Conservation (phyloP, 2,329 filamentous ascomycete genomes). For the Calonectria montana region DNA sequence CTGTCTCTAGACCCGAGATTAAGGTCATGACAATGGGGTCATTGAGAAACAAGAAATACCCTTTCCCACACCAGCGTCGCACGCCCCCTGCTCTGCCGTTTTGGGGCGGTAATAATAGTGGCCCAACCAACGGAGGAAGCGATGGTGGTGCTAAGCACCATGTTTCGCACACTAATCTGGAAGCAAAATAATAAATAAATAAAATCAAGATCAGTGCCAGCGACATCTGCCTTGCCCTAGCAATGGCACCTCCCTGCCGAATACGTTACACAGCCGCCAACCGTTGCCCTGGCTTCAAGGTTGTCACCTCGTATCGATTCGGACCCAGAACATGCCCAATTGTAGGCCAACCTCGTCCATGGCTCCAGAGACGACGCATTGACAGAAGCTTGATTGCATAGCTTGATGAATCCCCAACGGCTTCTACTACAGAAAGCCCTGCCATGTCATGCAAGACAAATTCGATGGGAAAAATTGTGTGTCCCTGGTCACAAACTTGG, state of each 20-base stretch:
- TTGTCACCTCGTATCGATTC: background rate
- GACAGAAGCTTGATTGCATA: background rate
- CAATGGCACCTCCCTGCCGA: conserved; percentile 34
- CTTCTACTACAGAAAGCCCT: background rate
- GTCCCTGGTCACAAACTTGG: conserved; percentile 11
- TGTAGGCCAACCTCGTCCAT: background rate
- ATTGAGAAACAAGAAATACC: conserved; percentile 28
- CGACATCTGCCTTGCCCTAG: conserved; percentile 32
- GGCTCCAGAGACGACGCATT: background rate
- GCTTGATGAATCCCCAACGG: conserved; percentile 5
- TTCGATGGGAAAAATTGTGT: background rate
- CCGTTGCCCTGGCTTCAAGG: conserved; percentile 17
- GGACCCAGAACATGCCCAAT: background rate
- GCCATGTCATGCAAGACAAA: background rate
- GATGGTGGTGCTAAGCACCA: conserved; percentile 40
- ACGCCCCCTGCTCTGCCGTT: conserved; percentile 33
- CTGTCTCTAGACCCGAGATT: conserved; percentile 41
- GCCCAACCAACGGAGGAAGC: conserved; percentile 40
- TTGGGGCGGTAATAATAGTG: conserved; percentile 39
- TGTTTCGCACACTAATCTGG: conserved; percentile 44
- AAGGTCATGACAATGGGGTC: conserved; percentile 41
- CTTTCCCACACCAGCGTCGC: conserved; percentile 19
- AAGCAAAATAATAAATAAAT: conserved; percentile 24
- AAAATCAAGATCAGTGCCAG: conserved; percentile 17
- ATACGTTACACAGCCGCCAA: conserved; percentile 39